Evolutionary conservation across 2,329 filamentous ascomycete species (phyloP).

Genomic region (Chaetomiaceae sp.): DNA sequence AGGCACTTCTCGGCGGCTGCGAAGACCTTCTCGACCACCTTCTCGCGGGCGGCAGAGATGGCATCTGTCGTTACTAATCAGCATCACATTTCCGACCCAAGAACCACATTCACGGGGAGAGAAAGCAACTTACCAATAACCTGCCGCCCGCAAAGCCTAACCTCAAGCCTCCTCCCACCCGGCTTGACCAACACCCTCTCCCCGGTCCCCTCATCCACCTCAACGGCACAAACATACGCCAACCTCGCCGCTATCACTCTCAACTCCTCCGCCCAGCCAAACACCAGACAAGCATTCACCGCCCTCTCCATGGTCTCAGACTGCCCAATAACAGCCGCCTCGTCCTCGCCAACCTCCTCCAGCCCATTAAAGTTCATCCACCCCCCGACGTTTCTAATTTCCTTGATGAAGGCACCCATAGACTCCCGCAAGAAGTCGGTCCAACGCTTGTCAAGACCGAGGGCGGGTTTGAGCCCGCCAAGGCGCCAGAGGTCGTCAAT

Average conservation of each 20-base stretch:
- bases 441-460: not conserved
- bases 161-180: not conserved
- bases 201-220: not conserved
- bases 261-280: conserved; percentile 6
- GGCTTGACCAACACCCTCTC: conserved; percentile 1
- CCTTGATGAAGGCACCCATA: not conserved
- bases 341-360: not conserved
- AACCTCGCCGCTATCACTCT: conserved; percentile 3
- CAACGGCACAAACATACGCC: conserved; percentile 11
- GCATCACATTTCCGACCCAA: not conserved
- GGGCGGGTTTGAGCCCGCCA: not conserved
- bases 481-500: conserved; percentile 7
- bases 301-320: conserved; percentile 6
- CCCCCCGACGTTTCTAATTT: not conserved
- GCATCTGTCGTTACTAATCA: not conserved
- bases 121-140: conserved; percentile 3
- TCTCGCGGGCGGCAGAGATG: not conserved
- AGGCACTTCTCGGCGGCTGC: not conserved
- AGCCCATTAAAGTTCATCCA: not conserved
- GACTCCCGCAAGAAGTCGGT: conserved; percentile 3
- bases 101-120: no score
- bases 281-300: conserved; percentile 3
- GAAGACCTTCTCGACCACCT: not conserved
- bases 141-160: not conserved
- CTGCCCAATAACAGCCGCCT: not conserved